phyloP scores from a whole-genome alignment of 2,329 filamentous ascomycete genomes.

The Talaromyces funiculosus region DNA sequence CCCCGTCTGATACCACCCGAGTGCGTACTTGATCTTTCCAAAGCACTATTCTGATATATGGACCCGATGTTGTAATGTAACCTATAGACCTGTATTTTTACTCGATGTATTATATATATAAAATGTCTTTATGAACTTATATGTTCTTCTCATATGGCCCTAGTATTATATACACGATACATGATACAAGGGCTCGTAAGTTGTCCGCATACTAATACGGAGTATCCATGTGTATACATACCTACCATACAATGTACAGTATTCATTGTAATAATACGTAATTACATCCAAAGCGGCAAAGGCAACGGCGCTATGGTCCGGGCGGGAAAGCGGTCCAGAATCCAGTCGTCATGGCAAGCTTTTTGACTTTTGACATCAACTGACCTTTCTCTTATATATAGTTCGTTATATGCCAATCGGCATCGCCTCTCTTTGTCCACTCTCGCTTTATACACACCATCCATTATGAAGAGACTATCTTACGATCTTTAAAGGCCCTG shows the following conservation, averaged over 20 bases:
- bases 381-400: not conserved
- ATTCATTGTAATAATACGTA: not conserved
- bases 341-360: not conserved
- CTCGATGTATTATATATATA: not conserved
- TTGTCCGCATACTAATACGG: not conserved
- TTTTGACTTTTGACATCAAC: slow-evolving; percentile 1
- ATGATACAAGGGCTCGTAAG: not conserved
- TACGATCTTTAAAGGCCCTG: not conserved
- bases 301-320: slow-evolving; percentile 9
- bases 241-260: not conserved
- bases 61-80: not conserved
- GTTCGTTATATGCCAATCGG: not conserved
- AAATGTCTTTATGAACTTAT: not conserved
- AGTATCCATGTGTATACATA: not conserved
- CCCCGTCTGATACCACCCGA: slow-evolving; percentile 33
- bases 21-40: slow-evolving; percentile 32
- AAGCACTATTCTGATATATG: not conserved
- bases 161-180: not conserved
- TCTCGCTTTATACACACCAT: not conserved
- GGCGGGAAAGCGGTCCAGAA: not conserved
- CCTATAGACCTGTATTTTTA: slow-evolving; percentile 9
- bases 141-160: not conserved
- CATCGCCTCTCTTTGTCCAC: not conserved
- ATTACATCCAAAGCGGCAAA: slow-evolving; percentile 3
- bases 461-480: slow-evolving; percentile 1